These are phyloP conservation scores for Vitis hybrid DNA, from an alignment of 177 flowering plant genomes.

Conservation along the genomic window DNA sequence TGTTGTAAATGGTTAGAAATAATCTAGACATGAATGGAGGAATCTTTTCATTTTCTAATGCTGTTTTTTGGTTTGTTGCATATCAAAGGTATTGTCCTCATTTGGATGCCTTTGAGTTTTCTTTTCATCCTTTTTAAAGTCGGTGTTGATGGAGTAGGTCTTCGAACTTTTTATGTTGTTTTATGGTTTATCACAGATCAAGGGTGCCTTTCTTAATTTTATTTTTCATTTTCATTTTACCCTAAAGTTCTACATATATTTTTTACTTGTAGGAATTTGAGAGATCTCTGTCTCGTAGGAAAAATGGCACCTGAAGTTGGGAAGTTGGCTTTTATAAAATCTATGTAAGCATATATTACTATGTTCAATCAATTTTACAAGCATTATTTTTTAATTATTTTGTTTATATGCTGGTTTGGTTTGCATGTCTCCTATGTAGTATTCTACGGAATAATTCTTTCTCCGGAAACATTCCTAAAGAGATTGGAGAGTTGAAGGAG, in stretches of 20 bases:
- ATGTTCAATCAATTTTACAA: not conserved
- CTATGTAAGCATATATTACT: slow-evolving; percentile 45
- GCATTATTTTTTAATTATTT: not conserved
- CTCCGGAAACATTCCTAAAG: slow-evolving; percentile 55
- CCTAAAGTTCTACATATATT: slow-evolving; percentile 11
- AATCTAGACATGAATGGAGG: not conserved
- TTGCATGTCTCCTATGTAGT: slow-evolving; percentile 31
- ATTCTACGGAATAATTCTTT: slow-evolving; percentile 69
- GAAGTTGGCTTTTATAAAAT: slow-evolving; percentile 43
- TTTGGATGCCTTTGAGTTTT: not conserved
- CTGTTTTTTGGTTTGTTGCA: not conserved
- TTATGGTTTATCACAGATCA: too few relatives aligned
- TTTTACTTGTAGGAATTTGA: slow-evolving; percentile 50
- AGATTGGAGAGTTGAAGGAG: slow-evolving; percentile 51
- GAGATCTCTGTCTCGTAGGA: slow-evolving; percentile 62
- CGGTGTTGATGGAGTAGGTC: too few relatives aligned
- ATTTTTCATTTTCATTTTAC: not conserved
- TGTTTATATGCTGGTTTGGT: slow-evolving; percentile 2
- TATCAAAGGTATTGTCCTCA: not conserved
- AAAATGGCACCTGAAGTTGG: slow-evolving; percentile 59
- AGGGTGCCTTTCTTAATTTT: too few relatives aligned
- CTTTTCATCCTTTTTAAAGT: not conserved
- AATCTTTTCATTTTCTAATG: not conserved
- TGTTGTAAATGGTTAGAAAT: not conserved
- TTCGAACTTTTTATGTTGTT: too few relatives aligned